phyloP scores from a whole-genome alignment of 495 filamentous ascomycete genomes.

The Xylaria scruposa region DNA sequence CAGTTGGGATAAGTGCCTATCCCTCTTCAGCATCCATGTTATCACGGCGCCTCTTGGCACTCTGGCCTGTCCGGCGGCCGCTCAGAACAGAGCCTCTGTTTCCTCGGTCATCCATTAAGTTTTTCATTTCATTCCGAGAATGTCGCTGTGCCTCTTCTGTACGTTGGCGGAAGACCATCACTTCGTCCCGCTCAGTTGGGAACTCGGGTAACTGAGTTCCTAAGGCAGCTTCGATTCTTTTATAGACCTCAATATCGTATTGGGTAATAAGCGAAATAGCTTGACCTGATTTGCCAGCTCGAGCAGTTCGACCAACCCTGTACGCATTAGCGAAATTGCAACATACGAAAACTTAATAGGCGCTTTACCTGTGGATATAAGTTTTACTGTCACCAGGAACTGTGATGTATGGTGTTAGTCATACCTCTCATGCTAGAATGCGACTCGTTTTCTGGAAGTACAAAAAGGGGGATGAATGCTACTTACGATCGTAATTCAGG shows the following conservation, averaged over 20 bases:
- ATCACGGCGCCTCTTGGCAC: slow-evolving; percentile 63
- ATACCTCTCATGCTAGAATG: background rate
- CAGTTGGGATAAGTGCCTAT: slow-evolving; percentile 29
- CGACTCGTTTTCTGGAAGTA: background rate
- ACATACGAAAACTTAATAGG: background rate
- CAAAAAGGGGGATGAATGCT: background rate
- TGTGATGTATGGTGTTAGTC: slow-evolving; percentile 11
- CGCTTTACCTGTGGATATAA: slow-evolving; percentile 73
- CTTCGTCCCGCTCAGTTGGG: slow-evolving; percentile 76
- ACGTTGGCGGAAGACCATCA: slow-evolving; percentile 79
- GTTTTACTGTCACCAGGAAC: slow-evolving; percentile 68
- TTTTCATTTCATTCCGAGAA: slow-evolving; percentile 84
- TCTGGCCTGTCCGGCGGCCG: slow-evolving; percentile 52
- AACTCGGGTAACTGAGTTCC: slow-evolving; percentile 77
- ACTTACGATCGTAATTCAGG: slow-evolving; percentile 73
- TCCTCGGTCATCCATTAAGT: slow-evolving; percentile 76
- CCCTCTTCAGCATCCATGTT: slow-evolving; percentile 88
- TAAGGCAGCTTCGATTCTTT: slow-evolving; percentile 83
- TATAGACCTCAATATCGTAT: slow-evolving; percentile 88
- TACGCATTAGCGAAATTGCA: background rate
- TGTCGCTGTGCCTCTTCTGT: slow-evolving; percentile 85
- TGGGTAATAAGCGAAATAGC: slow-evolving; percentile 85
- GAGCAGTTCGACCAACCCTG: slow-evolving; percentile 87
- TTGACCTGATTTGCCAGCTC: slow-evolving; percentile 86
- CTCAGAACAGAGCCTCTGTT: slow-evolving; percentile 66